phyloP scores from a whole-genome alignment of 805 yeast species.

The Cyberlindnera mississippiensis region DNA sequence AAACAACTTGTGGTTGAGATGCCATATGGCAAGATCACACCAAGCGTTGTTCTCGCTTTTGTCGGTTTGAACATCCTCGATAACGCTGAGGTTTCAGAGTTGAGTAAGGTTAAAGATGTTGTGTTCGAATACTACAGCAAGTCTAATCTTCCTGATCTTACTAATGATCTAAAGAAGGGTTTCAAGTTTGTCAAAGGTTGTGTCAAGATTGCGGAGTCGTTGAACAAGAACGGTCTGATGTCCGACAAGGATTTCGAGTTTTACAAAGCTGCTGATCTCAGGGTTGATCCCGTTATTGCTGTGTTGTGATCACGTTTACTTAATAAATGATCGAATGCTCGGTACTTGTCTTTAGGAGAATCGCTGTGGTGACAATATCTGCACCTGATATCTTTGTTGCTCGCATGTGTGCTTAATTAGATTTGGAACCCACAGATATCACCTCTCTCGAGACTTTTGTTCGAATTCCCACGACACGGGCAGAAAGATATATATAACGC shows the following conservation, averaged over 20 bases:
- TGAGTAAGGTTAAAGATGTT: neutral
- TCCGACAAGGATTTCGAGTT: constrained; percentile 3
- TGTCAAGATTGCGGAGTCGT: constrained; percentile 8
- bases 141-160: neutral
- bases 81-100: constrained; percentile 3
- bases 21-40: constrained; percentile 57
- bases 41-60: constrained; percentile 62
- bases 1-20: constrained; percentile 45
- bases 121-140: constrained; percentile 6
- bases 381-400: no score
- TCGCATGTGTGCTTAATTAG: no score
- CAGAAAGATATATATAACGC: no score
- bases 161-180: constrained; percentile 10
- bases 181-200: constrained; percentile 11
- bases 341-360: no score
- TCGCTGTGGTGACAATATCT: no score
- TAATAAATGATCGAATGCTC: no score
- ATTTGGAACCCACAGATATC: no score
- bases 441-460: no score
- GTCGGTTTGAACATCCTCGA: constrained; percentile 42
- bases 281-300: constrained; percentile 6
- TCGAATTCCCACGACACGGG: no score
- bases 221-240: constrained; percentile 6
- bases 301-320: neutral
- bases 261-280: constrained; percentile 6